Evolutionary conservation across 2,329 filamentous ascomycete species (phyloP), one percentile per base, ranked within the genome.

Genomic region (Aspergillus carbonarius): DNA sequence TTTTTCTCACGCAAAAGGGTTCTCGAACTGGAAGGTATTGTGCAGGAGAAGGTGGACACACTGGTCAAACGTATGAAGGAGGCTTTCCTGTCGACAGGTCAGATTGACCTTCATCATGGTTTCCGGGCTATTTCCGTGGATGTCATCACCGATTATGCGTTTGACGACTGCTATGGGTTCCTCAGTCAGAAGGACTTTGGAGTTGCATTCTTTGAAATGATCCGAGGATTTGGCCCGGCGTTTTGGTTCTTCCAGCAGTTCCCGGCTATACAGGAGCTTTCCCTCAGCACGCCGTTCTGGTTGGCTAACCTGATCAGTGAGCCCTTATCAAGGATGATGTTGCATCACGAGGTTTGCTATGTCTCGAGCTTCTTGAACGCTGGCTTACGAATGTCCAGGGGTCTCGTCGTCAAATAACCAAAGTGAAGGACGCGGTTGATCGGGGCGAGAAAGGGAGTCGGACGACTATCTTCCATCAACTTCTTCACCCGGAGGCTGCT

Each of bases 1-100:
- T 71, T 70, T 61, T 72, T 73, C 57, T 71, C 71, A 1, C 59
- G 60, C n/a, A 62, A 63, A 42, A 61, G 60, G 9, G 67, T 72
- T 17, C 46, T 61, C 3, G 60, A 61, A 2, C 57, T 70, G 23
- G 69, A 73, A 56, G 60, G 65, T 1, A 58, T 70, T 5, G 63
- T 73, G 30, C 59, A 66, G 17, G 46, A 50, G 13, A 65, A 66
- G 18, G 63, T 70, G 10, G 60, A 64, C 20, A 65, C 64, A 42
- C 57, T 74, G 6, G 62, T 64, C 9, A 32, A 39, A 4, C 65
- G 66, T 10, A 66, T 73, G 55, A 53, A 54, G 5, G 52, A 59
- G 27, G 63, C 61, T 15, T 59, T 67, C 17, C 55, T 57, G 18
- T 55, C 59, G 1, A 54, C 54, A 3, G 63, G 60, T 9, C 34